A percentile compares a stretch with the other conserved stretches of the same genome.
Evolutionary conservation across 148 eudicot species (phyloP).

Genomic region (Camellia lanceoleosa): DNA sequence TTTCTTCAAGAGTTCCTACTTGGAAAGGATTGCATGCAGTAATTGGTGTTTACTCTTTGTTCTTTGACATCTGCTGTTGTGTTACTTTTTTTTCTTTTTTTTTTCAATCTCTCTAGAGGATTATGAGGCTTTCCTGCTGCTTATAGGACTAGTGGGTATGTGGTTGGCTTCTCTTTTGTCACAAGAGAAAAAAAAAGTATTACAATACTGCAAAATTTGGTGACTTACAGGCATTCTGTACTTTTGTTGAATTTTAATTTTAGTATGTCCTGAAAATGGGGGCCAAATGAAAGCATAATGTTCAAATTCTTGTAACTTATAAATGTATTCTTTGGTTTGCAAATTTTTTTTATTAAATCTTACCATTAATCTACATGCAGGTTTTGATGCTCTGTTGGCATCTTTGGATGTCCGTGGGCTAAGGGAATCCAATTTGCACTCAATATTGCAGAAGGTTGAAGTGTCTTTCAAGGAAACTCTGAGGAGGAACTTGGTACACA

Average conservation of each 20-base stretch:
- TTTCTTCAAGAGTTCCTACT: too few relatives aligned
- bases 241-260: background rate
- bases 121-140: too few relatives aligned
- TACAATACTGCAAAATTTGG: background rate
- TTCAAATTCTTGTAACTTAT: background rate
- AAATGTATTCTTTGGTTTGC: background rate
- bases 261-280: slow-evolving; percentile 1
- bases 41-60: too few relatives aligned
- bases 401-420: slow-evolving; percentile 80
- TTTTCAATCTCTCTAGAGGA: too few relatives aligned
- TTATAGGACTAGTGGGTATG: too few relatives aligned
- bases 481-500: slow-evolving; percentile 32
- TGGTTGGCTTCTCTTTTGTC: background rate
- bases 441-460: slow-evolving; percentile 63
- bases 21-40: too few relatives aligned
- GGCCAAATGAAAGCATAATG: background rate
- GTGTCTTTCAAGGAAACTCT: slow-evolving; percentile 55
- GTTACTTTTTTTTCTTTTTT: too few relatives aligned
- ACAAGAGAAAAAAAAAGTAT: background rate
- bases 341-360: background rate
- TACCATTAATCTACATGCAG: slow-evolving; percentile 34
- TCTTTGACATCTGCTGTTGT: too few relatives aligned
- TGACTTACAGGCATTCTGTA: background rate
- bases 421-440: slow-evolving; percentile 71
- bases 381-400: slow-evolving; percentile 68